These are phyloP conservation scores for Scheffersomyces stambukii DNA, from an alignment of 1,139 yeast species.

Conservation along the genomic window DNA sequence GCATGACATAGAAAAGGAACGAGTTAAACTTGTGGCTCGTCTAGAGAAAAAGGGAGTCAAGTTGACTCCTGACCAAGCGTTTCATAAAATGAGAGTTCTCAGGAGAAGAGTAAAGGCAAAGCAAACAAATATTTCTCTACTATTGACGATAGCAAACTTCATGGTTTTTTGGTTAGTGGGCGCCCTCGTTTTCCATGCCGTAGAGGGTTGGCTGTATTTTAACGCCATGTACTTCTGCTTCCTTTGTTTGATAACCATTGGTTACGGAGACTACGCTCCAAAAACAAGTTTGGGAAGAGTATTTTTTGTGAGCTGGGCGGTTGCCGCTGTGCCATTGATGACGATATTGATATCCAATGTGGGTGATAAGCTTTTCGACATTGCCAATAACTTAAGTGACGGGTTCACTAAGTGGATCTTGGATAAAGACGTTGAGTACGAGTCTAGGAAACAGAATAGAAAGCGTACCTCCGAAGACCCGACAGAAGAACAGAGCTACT, in stretches of 20 bases:
- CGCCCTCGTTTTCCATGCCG: conserved; percentile 53
- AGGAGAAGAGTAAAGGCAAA: conserved; percentile 31
- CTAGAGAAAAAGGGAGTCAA: conserved; percentile 15
- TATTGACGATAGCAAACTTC: conserved; percentile 43
- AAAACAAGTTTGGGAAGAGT: conserved; percentile 59
- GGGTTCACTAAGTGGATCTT: conserved; percentile 13
- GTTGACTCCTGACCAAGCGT: conserved; percentile 39
- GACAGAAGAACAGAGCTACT: conserved; percentile 12
- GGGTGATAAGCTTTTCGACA: conserved; percentile 56
- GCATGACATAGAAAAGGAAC: conserved; percentile 49
- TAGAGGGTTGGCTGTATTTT: conserved; percentile 70
- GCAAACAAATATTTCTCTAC: conserved; percentile 31
- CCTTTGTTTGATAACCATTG: conserved; percentile 72
- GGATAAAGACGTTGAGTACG: conserved; percentile 8
- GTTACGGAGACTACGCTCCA: conserved; percentile 79
- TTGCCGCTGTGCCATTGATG: conserved; percentile 83
- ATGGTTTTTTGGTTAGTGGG: conserved; percentile 67
- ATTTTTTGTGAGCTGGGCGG: conserved; percentile 74
- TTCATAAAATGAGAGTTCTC: conserved; percentile 49
- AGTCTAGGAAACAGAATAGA: conserved; percentile 2
- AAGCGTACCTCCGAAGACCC: conserved; percentile 11
- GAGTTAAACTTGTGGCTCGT: conserved; percentile 15
- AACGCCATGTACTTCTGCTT: conserved; percentile 69
- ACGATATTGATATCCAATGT: conserved; percentile 71
- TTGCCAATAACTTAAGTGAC: conserved; percentile 16